Evolutionary conservation across 345 rosid species (phyloP).

Genomic region (Reutealis trisperma): DNA sequence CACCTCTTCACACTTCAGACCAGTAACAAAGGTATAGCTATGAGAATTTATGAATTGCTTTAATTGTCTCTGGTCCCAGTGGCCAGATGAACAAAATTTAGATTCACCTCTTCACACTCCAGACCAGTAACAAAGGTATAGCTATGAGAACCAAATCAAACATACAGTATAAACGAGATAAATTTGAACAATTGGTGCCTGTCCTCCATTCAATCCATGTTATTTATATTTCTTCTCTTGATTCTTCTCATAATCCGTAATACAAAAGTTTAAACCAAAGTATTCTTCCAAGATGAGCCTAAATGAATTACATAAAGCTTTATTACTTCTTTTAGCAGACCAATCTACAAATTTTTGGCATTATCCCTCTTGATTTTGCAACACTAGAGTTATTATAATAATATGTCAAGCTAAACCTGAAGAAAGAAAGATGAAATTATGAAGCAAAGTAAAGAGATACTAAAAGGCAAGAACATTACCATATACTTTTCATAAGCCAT

Average conservation of each 20-base stretch:
- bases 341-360: neutral
- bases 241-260: neutral
- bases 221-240: neutral
- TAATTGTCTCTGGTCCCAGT: neutral
- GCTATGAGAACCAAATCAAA: neutral
- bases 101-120: conserved; percentile 2
- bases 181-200: neutral
- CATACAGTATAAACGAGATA: neutral
- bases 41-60: neutral
- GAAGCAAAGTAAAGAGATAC: neutral
- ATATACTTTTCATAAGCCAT: conserved; percentile 86
- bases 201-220: neutral
- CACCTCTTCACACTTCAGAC: neutral
- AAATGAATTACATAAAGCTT: neutral
- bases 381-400: neutral
- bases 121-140: neutral
- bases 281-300: neutral
- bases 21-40: neutral
- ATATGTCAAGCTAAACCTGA: neutral
- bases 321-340: neutral
- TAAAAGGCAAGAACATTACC: conserved; percentile 41
- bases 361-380: neutral
- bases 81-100: neutral
- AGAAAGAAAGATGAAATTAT: neutral
- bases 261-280: neutral